Evolutionary conservation across 768 basidiomycete species (phyloP).

Genomic region (Tricholoma furcatifolium): DNA sequence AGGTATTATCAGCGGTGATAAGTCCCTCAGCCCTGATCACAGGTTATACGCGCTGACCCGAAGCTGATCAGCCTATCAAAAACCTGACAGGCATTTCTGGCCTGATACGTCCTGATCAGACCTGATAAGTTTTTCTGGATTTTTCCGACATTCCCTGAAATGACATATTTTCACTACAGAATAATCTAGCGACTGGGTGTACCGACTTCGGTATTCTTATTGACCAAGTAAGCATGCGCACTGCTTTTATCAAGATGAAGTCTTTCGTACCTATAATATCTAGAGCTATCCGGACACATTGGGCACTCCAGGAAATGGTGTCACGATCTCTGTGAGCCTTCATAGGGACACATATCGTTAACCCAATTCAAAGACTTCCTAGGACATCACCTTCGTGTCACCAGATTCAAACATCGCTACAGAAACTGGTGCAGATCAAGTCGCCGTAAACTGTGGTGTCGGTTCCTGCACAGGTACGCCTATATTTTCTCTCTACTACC

Average conservation of each 20-base stretch:
- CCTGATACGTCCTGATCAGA: no score
- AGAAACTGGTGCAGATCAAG: conserved; percentile 36
- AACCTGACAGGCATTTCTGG: no score
- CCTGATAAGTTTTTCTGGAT: no score
- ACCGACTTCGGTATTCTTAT: conserved; percentile 4
- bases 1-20: no score
- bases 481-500: background rate
- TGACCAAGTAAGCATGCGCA: no score
- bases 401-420: conserved; percentile 43
- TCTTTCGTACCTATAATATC: background rate
- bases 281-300: conserved; percentile 57
- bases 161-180: conserved; percentile 25
- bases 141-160: background rate
- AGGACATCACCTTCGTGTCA: conserved; percentile 50
- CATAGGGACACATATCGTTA: no score
- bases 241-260: background rate
- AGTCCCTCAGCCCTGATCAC: no score
- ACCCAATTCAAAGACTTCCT: background rate
- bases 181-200: conserved; percentile 51
- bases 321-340: conserved; percentile 47
- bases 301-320: conserved; percentile 55
- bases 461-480: conserved; percentile 46
- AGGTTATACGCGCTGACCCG: no score
- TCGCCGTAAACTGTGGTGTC: conserved; percentile 56
- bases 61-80: no score